Evolutionary conservation across 176 grass and related monocot species (phyloP), one percentile per base, ranked within the genome.

Genomic region (Oryza rufipogon): DNA sequence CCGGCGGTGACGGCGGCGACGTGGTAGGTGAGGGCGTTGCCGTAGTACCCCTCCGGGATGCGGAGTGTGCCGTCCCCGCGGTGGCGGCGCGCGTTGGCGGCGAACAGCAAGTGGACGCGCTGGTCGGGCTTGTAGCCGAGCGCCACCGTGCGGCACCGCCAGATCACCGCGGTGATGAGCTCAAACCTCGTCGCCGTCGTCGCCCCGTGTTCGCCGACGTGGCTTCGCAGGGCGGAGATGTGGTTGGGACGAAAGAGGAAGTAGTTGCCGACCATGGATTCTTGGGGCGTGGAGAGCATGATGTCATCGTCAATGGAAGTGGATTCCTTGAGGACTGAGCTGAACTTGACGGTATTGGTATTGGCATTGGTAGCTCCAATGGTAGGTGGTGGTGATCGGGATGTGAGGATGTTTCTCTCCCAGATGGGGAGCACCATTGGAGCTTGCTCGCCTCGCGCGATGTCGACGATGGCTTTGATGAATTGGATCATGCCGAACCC

Each of bases 401-500:
- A 7, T 3, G 72, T 77, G 0, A 93, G 82, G 5, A 93, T 11
- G 7, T 90, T 60, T 48, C 91, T 80, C 28, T 67, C 28, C 88
- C 91, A 93, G 17, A 90, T 56, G 0, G 91, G 91, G 4, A 74
- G 3, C 1, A 88, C n/a, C 32, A 51, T 76, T 6, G 82, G 87
- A 20, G 14, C 42, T 13, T 30, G 36, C 28, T 65, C 66, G 14
- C 88, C 88, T 2, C 91, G 71, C 12, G 85, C 41, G 14, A 93
- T 39, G 42, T 93, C 84, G 3, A 69, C 80, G 10, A 93, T 11
- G 5, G 84, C 73, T 34, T 66, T 87, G 1, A 93, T 7, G 47
- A 93, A 82, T 9, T 88, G 91, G 15, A 72, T 52, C 76, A 88
- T 80, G 11, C 91, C 91, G 4, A 86, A 79, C 11, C 80, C 91